These are phyloP conservation scores for Alloteropsis angusta DNA, from an alignment of 202 grass and related monocot genomes.

Conservation along the genomic window DNA sequence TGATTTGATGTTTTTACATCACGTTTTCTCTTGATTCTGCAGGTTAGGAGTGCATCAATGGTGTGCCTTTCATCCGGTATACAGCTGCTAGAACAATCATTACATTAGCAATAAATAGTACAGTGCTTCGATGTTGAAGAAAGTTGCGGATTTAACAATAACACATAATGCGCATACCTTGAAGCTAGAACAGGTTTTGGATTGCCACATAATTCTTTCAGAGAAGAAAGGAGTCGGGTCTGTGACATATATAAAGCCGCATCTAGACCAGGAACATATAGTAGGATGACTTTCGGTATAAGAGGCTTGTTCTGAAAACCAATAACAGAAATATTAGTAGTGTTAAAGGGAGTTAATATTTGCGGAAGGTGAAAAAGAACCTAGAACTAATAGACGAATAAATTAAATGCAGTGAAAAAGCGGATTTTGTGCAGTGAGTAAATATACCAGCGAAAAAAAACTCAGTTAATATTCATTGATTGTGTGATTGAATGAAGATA, in stretches of 20 bases:
- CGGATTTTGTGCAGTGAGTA: not conserved
- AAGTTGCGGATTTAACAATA: not conserved
- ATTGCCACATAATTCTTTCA: conserved; percentile 74
- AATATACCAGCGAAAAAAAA: not conserved
- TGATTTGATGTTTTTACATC: conserved; percentile 27
- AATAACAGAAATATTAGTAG: conserved; percentile 11
- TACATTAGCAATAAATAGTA: conserved; percentile 5
- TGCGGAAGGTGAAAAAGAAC: not conserved
- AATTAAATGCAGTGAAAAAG: not conserved
- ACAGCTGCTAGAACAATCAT: conserved; percentile 43
- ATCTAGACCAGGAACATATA: conserved; percentile 92
- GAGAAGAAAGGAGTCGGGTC: conserved; percentile 45
- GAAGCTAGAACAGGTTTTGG: conserved; percentile 88
- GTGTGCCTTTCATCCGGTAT: conserved; percentile 85
- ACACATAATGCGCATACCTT: conserved; percentile 53
- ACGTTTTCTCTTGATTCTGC: conserved; percentile 77
- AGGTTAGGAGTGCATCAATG: conserved; percentile 82
- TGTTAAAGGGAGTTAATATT: not conserved
- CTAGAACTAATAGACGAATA: not conserved
- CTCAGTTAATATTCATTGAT: not conserved
- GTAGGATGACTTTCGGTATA: conserved; percentile 72
- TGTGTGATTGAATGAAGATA: not conserved
- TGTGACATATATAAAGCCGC: conserved; percentile 83
- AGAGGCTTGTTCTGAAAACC: conserved; percentile 91
- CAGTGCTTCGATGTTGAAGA: not conserved